Conservation (phyloP, 768 basidiomycete genomes). For the Tylopilus subfusipes region DNA sequence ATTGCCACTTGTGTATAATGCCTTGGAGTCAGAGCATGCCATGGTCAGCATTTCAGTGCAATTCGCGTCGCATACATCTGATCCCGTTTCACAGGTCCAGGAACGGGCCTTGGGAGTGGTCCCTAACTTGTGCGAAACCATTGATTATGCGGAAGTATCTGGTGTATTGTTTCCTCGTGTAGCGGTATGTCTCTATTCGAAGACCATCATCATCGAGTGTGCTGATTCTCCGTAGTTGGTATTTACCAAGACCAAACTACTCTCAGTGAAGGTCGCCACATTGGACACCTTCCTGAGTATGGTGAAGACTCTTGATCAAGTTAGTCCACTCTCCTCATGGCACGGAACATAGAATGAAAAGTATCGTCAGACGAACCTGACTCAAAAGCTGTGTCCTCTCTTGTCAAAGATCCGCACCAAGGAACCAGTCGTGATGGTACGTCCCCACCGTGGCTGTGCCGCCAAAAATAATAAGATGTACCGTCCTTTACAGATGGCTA, state of each 20-base stretch:
- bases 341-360: background rate
- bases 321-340: constrained; percentile 26
- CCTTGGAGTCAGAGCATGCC: constrained; percentile 92
- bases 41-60: constrained; percentile 42
- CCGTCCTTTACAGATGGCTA: constrained; percentile 62
- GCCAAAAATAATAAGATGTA: background rate
- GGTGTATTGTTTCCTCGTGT: constrained; percentile 87
- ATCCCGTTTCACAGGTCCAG: constrained; percentile 61
- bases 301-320: constrained; percentile 90
- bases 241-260: constrained; percentile 86
- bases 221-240: constrained; percentile 57
- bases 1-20: constrained; percentile 93
- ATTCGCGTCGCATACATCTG: background rate
- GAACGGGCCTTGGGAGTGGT: constrained; percentile 83
- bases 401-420: constrained; percentile 94
- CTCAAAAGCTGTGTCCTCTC: constrained; percentile 92
- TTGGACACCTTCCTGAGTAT: constrained; percentile 77
- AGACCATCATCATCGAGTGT: background rate
- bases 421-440: constrained; percentile 91
- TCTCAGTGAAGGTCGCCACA: constrained; percentile 90
- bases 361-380: constrained; percentile 67
- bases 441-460: background rate
- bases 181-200: constrained; percentile 55
- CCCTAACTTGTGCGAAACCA: constrained; percentile 85
- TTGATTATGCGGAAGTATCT: constrained; percentile 95